phyloP scores from a whole-genome alignment of 345 rosid genomes.

The Brassica cretica region DNA sequence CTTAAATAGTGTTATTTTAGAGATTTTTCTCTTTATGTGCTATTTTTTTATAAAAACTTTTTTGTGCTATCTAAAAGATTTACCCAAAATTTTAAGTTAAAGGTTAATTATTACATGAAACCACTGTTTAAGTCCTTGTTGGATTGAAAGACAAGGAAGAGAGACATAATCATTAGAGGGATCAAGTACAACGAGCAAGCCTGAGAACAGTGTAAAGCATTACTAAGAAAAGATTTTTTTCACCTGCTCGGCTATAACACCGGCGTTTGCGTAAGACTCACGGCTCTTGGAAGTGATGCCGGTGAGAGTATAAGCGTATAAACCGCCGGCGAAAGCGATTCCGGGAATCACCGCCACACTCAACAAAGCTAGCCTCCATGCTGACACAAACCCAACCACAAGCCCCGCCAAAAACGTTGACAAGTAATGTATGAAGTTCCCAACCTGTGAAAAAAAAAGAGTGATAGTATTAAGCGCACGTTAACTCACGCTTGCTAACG shows the following conservation, averaged over 20 bases:
- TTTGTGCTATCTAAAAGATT: background rate
- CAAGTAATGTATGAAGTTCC: slow-evolving; percentile 91
- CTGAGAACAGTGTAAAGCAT: slow-evolving; percentile 26
- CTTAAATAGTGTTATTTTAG: background rate
- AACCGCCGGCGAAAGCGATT: slow-evolving; percentile 98
- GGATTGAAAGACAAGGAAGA: slow-evolving; percentile 11
- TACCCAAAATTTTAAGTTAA: background rate
- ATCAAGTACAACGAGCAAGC: slow-evolving; percentile 40
- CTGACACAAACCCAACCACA: slow-evolving; percentile 98
- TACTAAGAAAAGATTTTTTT: background rate
- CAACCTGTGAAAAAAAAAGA: slow-evolving; percentile 56
- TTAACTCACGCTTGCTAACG: slow-evolving; percentile 44
- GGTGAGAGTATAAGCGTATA: slow-evolving; percentile 93
- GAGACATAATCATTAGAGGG: slow-evolving; percentile 32
- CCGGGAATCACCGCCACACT: slow-evolving; percentile 98
- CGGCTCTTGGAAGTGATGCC: slow-evolving; percentile 98
- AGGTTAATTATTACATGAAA: background rate
- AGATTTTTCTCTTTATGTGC: too few species aligned
- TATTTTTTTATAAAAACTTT: background rate
- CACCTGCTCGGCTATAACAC: slow-evolving; percentile 97
- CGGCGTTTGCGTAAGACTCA: slow-evolving; percentile 95
- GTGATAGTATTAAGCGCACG: slow-evolving; percentile 34
- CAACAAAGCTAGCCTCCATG: slow-evolving; percentile 92
- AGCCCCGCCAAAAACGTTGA: slow-evolving; percentile 98
- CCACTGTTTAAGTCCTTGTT: slow-evolving; percentile 25